Base-by-base conservation (phyloP, 164 flowering plant species). In the Piper longum region DNA sequence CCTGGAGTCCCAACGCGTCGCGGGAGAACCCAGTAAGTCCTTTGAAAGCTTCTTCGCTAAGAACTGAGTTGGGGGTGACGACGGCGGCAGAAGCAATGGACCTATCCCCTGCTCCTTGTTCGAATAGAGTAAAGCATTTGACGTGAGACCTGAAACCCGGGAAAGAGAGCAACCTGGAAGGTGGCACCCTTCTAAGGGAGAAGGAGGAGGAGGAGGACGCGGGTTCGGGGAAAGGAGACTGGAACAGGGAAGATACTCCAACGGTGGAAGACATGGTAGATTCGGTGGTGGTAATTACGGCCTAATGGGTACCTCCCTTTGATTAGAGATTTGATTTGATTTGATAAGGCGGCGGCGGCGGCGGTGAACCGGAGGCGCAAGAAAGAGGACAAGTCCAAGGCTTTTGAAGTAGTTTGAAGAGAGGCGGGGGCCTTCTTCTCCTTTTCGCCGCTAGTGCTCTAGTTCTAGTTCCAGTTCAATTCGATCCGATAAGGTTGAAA, bases 21-120 rank as follows among this genome's bases (percentile, higher is more conserved):
- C 66, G 61, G 12, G 74, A 39, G 61, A 76, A 74, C 41, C 67
- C 68, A 2, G 77, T 78, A 3, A 81, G 70, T 16, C 84, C 76
- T 64, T 78, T 86, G 70, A 86, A 86, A 6, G 86, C 87, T 73
- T 79, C 84, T 65, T 84, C 89, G 48, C 85, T 86, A 64, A 83
- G 71, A 7, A 84, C 73, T 18, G 86, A 81, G 67, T 86, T 84
- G n/a, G 86, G 86, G 9, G 93, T 80, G 1, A 83, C 87, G 51
- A 84, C 74, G 0, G 89, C 92, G 4, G 71, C 73, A 16, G 82
- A 67, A 56, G 67, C 48, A 70, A 41, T 14, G 66, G 55, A 48
- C 45, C 5, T 18, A 43, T 41, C 43, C 62, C 61, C 8, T 51
- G 16, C 40, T 59, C 60, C 39, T 64, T 62, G n/a, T 60, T 56